Conservation (phyloP, 805 yeast species). For the Ogataea polymorpha region DNA sequence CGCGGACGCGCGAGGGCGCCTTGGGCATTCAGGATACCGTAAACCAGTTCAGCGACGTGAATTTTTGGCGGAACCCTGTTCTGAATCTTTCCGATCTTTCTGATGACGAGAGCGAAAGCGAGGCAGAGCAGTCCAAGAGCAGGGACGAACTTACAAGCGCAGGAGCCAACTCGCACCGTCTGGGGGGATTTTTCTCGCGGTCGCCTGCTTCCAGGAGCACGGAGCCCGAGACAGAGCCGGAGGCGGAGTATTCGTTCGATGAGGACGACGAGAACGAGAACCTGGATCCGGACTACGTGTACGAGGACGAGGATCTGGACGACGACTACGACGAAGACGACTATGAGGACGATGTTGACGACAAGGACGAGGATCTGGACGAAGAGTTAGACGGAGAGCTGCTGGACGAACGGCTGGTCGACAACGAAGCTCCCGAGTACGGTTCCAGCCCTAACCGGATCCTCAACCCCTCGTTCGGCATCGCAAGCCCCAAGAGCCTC, state of each 20-base stretch:
- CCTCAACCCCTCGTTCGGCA: slow-evolving; percentile 13
- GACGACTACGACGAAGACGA: slow-evolving; percentile 31
- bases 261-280: slow-evolving; percentile 30
- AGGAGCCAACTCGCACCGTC: slow-evolving; percentile 16
- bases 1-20: slow-evolving; percentile 16
- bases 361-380: slow-evolving; percentile 24
- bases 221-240: slow-evolving; percentile 27
- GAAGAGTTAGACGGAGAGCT: slow-evolving; percentile 17
- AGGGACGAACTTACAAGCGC: slow-evolving; percentile 5
- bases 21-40: slow-evolving; percentile 35
- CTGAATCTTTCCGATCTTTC: slow-evolving; percentile 57
- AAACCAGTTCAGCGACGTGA: slow-evolving; percentile 78
- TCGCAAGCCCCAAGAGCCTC: slow-evolving; percentile 13
- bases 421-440: slow-evolving; percentile 7
- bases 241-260: slow-evolving; percentile 28
- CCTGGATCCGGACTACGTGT: slow-evolving; percentile 34
- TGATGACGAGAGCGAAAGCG: slow-evolving; percentile 40
- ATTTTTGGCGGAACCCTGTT: slow-evolving; percentile 88
- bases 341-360: slow-evolving; percentile 19
- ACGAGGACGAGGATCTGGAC: slow-evolving; percentile 27
- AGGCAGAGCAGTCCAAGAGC: not conserved
- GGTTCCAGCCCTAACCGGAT: slow-evolving; percentile 2
- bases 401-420: slow-evolving; percentile 10
- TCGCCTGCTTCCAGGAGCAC: slow-evolving; percentile 19
- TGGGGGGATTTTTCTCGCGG: slow-evolving; percentile 19